Conservation (phyloP, 164 flowering plant species). For the Magnolia sinica region DNA sequence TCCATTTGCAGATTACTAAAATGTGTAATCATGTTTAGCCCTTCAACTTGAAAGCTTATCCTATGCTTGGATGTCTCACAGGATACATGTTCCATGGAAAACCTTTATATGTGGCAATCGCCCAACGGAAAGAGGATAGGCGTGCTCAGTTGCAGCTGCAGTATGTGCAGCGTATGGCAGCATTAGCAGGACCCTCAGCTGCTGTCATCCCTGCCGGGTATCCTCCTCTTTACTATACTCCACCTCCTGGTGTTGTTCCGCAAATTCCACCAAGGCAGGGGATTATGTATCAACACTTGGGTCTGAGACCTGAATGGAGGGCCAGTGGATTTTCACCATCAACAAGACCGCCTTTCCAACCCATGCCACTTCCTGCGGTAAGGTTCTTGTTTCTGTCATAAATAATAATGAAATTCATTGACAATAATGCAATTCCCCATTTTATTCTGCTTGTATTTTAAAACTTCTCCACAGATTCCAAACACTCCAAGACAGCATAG, state of each 20-base stretch:
- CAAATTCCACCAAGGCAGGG: slow-evolving; percentile 55
- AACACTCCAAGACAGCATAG: slow-evolving; percentile 44
- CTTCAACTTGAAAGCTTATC: background rate
- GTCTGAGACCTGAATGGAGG: slow-evolving; percentile 76
- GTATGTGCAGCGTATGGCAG: slow-evolving; percentile 49
- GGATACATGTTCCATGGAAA: slow-evolving; percentile 66
- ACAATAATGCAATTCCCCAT: background rate
- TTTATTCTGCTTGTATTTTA: background rate
- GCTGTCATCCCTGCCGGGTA: slow-evolving; percentile 59
- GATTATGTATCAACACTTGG: slow-evolving; percentile 65
- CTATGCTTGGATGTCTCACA: slow-evolving; percentile 21
- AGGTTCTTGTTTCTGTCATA: slow-evolving; percentile 1
- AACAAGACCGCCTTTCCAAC: slow-evolving; percentile 48
- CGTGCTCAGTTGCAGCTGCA: slow-evolving; percentile 61
- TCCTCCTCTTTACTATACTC: slow-evolving; percentile 54
- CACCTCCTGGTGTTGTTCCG: slow-evolving; percentile 50
- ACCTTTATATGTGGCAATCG: slow-evolving; percentile 79
- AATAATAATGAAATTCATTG: background rate
- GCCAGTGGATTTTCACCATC: slow-evolving; percentile 46
- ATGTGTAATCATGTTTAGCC: background rate
- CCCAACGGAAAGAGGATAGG: slow-evolving; percentile 88
- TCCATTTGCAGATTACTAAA: background rate
- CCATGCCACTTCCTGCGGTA: slow-evolving; percentile 43
- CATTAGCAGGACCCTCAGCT: slow-evolving; percentile 52
- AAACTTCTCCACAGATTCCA: slow-evolving; percentile 39